Percentiles rank a stretch among this genome's conserved stretches.
These are phyloP conservation scores for Podaxis pistillaris DNA, from an alignment of 768 basidiomycete species.

Conservation along the genomic window DNA sequence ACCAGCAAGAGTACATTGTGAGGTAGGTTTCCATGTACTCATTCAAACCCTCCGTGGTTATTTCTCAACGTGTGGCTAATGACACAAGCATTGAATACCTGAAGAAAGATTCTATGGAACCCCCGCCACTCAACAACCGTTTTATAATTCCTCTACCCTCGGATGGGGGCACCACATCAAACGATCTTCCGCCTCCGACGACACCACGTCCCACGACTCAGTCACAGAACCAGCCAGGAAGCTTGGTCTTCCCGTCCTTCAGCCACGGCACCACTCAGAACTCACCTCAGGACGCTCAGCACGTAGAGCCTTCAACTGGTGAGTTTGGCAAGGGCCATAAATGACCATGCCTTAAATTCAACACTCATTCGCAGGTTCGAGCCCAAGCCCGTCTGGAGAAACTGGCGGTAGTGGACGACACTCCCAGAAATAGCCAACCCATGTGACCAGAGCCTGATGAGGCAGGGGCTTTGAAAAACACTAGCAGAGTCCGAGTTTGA, in stretches of 20 bases:
- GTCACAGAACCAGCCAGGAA: not conserved
- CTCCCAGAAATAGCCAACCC: not conserved
- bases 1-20: no score
- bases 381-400: not conserved
- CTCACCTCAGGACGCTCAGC: not conserved
- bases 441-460: not conserved
- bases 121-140: slow-evolving; percentile 7
- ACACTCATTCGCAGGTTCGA: not conserved
- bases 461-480: no score
- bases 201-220: no score
- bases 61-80: not conserved
- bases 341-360: no score
- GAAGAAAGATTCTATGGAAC: not conserved
- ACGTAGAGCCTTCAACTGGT: not conserved
- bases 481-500: no score
- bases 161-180: not conserved
- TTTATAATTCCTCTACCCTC: slow-evolving; percentile 6
- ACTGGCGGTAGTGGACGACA: not conserved
- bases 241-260: not conserved
- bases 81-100: not conserved
- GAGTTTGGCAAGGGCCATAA: not conserved
- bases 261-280: not conserved
- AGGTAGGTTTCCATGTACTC: no score
- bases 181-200: not conserved
- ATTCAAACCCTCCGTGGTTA: not conserved